phyloP scores from a whole-genome alignment of 1,284 basidiomycete genomes.

The Calocybe gambosa region DNA sequence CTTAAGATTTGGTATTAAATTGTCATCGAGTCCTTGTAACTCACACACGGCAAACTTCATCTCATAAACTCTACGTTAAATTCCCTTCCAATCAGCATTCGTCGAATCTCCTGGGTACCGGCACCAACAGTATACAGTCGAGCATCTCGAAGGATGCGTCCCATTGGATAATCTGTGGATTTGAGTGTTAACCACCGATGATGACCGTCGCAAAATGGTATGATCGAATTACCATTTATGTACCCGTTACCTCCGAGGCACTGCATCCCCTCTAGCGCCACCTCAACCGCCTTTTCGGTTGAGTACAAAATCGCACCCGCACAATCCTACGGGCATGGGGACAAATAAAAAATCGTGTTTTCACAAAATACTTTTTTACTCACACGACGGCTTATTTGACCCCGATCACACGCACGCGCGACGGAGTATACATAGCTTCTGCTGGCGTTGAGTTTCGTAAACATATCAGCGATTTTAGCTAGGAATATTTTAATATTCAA shows the following conservation, averaged over 20 bases:
- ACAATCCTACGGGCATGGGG: constrained; percentile 63
- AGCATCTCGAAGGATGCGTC: constrained; percentile 80
- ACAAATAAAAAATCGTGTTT: background rate
- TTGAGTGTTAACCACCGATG: background rate
- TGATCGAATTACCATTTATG: constrained; percentile 64
- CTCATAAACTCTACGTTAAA: constrained; percentile 70
- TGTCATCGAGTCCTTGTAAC: constrained; percentile 5
- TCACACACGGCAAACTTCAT: background rate
- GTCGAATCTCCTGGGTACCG: constrained; percentile 85
- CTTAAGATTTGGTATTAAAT: constrained; percentile 6
- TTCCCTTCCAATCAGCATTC: constrained; percentile 87
- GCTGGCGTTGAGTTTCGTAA: constrained; percentile 86
- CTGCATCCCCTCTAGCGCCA: constrained; percentile 88
- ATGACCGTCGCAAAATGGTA: background rate
- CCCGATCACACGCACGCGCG: constrained; percentile 80
- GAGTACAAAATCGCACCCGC: constrained; percentile 90
- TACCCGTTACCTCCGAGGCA: constrained; percentile 91
- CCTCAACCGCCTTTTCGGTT: constrained; percentile 85
- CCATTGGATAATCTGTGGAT: constrained; percentile 75
- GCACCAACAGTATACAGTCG: constrained; percentile 87
- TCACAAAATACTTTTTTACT: constrained; percentile 7
- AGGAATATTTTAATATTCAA: too few relatives aligned
- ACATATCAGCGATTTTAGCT: constrained; percentile 91
- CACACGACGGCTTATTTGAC: constrained; percentile 77
- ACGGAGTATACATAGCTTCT: constrained; percentile 93